Percentiles rank a stretch among this genome's conserved stretches.
These are phyloP conservation scores for Neurospora africana DNA, from an alignment of 495 filamentous ascomycete species.

Conservation along the genomic window DNA sequence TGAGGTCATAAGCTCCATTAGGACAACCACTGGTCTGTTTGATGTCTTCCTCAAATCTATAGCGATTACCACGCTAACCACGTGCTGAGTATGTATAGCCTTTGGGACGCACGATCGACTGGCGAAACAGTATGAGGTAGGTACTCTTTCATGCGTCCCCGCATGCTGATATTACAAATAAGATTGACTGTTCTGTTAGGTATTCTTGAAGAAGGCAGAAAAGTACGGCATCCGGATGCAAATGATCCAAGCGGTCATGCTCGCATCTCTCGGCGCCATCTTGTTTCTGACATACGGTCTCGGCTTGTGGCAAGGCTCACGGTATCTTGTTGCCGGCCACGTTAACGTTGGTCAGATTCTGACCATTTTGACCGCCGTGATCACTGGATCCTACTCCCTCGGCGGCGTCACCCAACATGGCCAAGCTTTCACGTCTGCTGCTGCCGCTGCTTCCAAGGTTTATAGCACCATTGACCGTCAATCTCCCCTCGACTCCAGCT, in stretches of 20 bases:
- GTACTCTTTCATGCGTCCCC: background rate
- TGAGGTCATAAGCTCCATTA: background rate
- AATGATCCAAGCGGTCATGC: background rate
- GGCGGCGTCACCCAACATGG: slow-evolving; percentile 68
- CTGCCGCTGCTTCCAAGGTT: slow-evolving; percentile 65
- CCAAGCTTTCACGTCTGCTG: slow-evolving; percentile 60
- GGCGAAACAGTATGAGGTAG: background rate
- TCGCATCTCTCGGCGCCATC: background rate
- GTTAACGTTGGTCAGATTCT: background rate
- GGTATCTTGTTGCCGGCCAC: background rate
- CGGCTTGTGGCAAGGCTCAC: background rate
- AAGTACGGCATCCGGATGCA: background rate
- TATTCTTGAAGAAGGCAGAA: background rate
- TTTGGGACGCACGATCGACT: background rate
- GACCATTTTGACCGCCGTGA: background rate
- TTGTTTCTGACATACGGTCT: background rate
- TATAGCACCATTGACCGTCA: slow-evolving; percentile 66
- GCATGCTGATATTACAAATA: background rate
- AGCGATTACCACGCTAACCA: background rate
- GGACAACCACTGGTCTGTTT: background rate
- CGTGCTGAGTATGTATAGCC: background rate
- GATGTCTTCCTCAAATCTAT: background rate
- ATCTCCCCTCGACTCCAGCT: slow-evolving; percentile 62
- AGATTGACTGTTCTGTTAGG: background rate
- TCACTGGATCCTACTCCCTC: slow-evolving; percentile 36